Conservation (phyloP, 345 rosid genomes). For the Stellera chamaejasme region DNA sequence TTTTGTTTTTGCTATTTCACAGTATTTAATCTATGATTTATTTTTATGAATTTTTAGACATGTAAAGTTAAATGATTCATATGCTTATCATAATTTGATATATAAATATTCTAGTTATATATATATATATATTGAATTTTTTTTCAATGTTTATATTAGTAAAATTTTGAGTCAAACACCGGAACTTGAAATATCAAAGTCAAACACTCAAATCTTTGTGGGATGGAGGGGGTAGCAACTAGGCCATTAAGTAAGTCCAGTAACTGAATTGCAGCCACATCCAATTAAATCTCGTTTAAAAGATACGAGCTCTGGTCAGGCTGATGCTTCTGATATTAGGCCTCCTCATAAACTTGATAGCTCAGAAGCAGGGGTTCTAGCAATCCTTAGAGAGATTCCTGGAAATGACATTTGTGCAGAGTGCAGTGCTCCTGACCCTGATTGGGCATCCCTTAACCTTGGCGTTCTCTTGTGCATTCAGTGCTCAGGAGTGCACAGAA, state of each 20-base stretch:
- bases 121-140: no score
- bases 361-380: constrained; percentile 28
- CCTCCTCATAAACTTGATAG: constrained; percentile 18
- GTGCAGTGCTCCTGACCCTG: constrained; percentile 68
- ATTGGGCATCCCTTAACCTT: constrained; percentile 94
- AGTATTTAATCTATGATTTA: no score
- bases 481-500: constrained; percentile 89
- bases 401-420: constrained; percentile 84
- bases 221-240: no score
- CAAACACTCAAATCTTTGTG: no score
- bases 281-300: constrained; percentile 24
- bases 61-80: no score
- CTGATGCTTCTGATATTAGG: constrained; percentile 23
- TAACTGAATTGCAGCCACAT: constrained; percentile 33
- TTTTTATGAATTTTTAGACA: no score
- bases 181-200: no score
- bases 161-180: no score
- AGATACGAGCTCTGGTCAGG: constrained; percentile 18
- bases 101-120: no score
- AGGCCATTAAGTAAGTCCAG: not conserved
- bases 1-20: no score
- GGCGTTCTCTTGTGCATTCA: constrained; percentile 78
- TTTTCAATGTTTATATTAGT: no score
- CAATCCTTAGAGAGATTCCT: constrained; percentile 49
- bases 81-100: no score